A percentile compares a stretch with the other conserved stretches of the same genome.
Conservation (phyloP, 176 grass and related monocot species). For the Puya raimondii region DNA sequence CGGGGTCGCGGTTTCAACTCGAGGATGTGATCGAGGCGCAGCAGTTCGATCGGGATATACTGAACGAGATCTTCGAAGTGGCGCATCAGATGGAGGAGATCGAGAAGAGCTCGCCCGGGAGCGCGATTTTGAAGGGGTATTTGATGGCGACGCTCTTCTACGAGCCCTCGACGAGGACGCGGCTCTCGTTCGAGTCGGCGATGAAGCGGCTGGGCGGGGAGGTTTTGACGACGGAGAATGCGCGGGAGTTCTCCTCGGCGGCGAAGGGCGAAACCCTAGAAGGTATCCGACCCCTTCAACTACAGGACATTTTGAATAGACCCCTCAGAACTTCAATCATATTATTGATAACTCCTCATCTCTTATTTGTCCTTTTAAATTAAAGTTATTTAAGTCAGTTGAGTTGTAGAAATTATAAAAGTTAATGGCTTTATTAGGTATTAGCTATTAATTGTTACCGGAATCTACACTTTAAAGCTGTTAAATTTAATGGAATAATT, state of each 20-base stretch:
- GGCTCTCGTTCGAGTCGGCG: conserved; percentile 82
- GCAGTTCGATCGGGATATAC: conserved; percentile 57
- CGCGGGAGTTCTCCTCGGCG: conserved; percentile 92
- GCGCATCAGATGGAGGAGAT: conserved; percentile 79
- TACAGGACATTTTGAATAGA: too few relatives aligned
- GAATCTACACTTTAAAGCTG: too few relatives aligned
- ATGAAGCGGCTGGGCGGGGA: conserved; percentile 80
- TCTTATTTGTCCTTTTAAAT: too few relatives aligned
- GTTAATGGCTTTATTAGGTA: too few relatives aligned
- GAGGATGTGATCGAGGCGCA: conserved; percentile 79
- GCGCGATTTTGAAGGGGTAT: conserved; percentile 59
- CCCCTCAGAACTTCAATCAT: not conserved
- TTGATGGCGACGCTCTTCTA: conserved; percentile 97
- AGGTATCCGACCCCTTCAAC: conserved; percentile 20
- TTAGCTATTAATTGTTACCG: too few relatives aligned
- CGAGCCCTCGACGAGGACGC: conserved; percentile 82
- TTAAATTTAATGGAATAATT: not conserved
- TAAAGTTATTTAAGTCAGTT: too few relatives aligned
- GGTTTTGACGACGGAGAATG: conserved; percentile 96
- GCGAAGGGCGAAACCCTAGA: conserved; percentile 96
- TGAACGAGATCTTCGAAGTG: conserved; percentile 80
- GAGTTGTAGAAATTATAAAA: too few relatives aligned
- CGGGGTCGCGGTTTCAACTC: conserved; percentile 27
- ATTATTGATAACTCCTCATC: not conserved
- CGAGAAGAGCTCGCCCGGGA: conserved; percentile 40